Percentiles rank a stretch among this genome's conserved stretches.
Conservation (phyloP, 805 yeast species). For the Ogataea philodendri region DNA sequence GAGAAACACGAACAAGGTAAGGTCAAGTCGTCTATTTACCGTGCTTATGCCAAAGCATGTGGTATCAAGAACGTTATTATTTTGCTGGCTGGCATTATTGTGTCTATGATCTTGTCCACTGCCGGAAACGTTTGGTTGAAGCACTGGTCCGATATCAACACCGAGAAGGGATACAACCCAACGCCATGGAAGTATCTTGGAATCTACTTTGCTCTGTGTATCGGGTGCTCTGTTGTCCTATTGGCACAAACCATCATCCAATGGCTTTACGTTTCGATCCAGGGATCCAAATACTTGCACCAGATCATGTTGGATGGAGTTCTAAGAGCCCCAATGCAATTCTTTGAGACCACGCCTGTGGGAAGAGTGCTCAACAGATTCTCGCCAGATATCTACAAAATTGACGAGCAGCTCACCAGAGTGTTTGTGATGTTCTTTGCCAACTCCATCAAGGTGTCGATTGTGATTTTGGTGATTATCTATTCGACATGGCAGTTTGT, state of each 20-base stretch:
- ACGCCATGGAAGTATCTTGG: constrained; percentile 68
- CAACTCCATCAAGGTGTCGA: constrained; percentile 59
- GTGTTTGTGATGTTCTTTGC: constrained; percentile 67
- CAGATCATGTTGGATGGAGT: constrained; percentile 69
- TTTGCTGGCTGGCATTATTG: constrained; percentile 53
- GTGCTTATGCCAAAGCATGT: constrained; percentile 84
- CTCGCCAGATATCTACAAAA: constrained; percentile 84
- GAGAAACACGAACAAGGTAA: constrained; percentile 92
- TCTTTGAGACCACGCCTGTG: constrained; percentile 93
- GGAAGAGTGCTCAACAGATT: constrained; percentile 90
- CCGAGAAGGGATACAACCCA: constrained; percentile 68
- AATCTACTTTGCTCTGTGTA: constrained; percentile 72
- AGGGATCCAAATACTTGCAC: constrained; percentile 76
- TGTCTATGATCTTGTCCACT: constrained; percentile 61
- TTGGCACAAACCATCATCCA: constrained; percentile 66
- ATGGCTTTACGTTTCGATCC: constrained; percentile 80
- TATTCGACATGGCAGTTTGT: constrained; percentile 86
- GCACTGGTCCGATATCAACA: constrained; percentile 93
- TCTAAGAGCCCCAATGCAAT: constrained; percentile 89
- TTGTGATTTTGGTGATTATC: constrained; percentile 78
- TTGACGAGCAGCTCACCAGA: constrained; percentile 76
- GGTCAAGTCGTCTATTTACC: constrained; percentile 84
- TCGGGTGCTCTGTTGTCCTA: constrained; percentile 57
- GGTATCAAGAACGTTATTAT: constrained; percentile 62
- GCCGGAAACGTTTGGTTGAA: constrained; percentile 88